Evolutionary conservation across 169 alveolate species (phyloP).

Genomic region (Cryptosporidium muris): DNA sequence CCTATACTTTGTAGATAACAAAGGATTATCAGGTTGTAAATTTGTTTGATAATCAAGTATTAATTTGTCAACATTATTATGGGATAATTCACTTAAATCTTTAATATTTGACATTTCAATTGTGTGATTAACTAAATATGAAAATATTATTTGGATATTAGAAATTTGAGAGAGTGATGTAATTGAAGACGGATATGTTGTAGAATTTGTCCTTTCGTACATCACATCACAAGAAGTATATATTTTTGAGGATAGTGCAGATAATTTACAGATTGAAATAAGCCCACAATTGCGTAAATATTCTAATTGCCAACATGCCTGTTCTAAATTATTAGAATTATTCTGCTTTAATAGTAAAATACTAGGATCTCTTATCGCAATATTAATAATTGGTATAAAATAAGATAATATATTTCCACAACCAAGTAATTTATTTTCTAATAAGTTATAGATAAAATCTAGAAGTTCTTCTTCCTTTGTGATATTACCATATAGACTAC

Average conservation of each 20-base stretch:
- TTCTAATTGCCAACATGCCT: slow-evolving; percentile 43
- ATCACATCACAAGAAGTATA: slow-evolving; percentile 7
- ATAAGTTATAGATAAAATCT: slow-evolving; percentile 15
- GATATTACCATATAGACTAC: slow-evolving; percentile 1
- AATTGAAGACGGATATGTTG: too few species aligned
- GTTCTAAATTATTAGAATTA: background rate
- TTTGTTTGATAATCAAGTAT: too few species aligned
- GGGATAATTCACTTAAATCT: slow-evolving; percentile 11
- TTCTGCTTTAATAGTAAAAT: background rate
- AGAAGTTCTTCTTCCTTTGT: slow-evolving; percentile 36
- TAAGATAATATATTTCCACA: slow-evolving; percentile 17
- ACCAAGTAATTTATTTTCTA: slow-evolving; percentile 25
- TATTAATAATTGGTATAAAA: slow-evolving; percentile 52
- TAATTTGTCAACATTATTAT: too few species aligned
- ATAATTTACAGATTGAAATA: slow-evolving; percentile 28
- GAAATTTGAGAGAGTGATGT: slow-evolving; percentile 10
- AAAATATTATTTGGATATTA: slow-evolving; percentile 45
- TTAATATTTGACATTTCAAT: slow-evolving; percentile 1
- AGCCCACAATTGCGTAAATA: slow-evolving; percentile 49
- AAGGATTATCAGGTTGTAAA: too few species aligned
- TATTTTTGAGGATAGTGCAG: slow-evolving; percentile 15
- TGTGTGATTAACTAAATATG: slow-evolving; percentile 15
- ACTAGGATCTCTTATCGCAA: slow-evolving; percentile 43
- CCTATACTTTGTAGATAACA: too few species aligned
- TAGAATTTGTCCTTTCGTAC: too few species aligned